Evolutionary conservation across 2,329 filamentous ascomycete species (phyloP), one percentile per base, ranked within the genome.

Genomic region (Penicillium sp.): DNA sequence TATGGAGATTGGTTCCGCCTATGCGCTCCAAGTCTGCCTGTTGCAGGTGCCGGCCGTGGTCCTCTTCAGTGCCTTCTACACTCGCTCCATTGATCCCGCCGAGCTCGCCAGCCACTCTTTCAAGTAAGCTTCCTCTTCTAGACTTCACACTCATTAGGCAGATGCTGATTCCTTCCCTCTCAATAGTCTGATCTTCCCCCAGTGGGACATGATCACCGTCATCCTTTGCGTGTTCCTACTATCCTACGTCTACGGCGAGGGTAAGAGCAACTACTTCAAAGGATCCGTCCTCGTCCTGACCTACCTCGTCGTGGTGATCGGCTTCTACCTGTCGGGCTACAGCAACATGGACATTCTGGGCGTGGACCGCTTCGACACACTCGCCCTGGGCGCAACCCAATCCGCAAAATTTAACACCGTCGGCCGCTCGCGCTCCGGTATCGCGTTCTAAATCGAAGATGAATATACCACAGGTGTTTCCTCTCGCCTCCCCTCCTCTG

Each of bases 261-360:
- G 95, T 42, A 99, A 99, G 86, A 98, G 93, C 82, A 99, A 99
- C 78, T 99, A 99, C 78, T 99, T 99, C 86, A 99, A 99, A 81
- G 95, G 95, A 54, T 96, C 91, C 65, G 97, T 98, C 68, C 83
- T 99, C 54, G 87, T 98, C 64, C 81, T 99, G 53, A 95, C 91
- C 37, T 99, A 99, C 75, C 78, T 98, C 25, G 95, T 98, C 31
- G 92, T 99, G 51, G 82, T 97, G 31, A 86, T 91, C 47, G 95
- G 95, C 1, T 99, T 96, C 81, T 98, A 92, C 78, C 90, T 96
- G 60, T 92, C 91, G 54, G 84, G 86, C 25, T 89, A 84, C 71
- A 84, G 80, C 63, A 82, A 83, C 63, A 75, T 83, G 58, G 79
- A 84, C 31, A 71, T 71, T 22, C 77, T 81, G 74, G 80, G 80